Evolutionary conservation across 441 rosid genomes (phyloP).

Genomic region (Populus hybrid): DNA sequence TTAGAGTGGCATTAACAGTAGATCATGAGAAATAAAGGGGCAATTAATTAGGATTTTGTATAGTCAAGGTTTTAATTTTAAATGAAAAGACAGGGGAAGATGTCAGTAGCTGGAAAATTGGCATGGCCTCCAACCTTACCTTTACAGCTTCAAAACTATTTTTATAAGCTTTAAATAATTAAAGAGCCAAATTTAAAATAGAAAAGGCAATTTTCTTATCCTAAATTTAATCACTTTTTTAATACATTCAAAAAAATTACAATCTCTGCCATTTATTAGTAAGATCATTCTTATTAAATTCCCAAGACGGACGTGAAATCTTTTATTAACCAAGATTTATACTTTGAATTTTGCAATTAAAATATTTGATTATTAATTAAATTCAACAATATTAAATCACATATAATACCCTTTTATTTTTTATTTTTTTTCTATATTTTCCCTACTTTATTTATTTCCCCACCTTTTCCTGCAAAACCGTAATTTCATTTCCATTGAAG

Average conservation of each 20-base stretch:
- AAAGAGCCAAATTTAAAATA: too few relatives aligned
- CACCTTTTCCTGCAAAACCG: constrained; percentile 63
- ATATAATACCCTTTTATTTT: constrained; percentile 28
- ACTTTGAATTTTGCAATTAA: constrained; percentile 59
- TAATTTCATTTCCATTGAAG: constrained; percentile 51
- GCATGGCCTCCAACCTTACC: constrained; percentile 39
- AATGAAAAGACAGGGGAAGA: constrained; percentile 59
- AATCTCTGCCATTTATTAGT: constrained; percentile 38
- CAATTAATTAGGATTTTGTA: constrained; percentile 12
- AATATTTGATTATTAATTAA: constrained; percentile 49
- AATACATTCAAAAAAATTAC: too few relatives aligned
- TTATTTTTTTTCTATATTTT: constrained; percentile 29
- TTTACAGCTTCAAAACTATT: constrained; percentile 47
- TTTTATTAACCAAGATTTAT: constrained; percentile 71
- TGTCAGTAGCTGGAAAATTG: constrained; percentile 63
- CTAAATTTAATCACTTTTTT: too few relatives aligned
- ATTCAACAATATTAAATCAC: too few relatives aligned
- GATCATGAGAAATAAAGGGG: constrained; percentile 27
- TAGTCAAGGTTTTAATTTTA: constrained; percentile 47
- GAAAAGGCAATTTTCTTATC: too few relatives aligned
- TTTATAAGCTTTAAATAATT: constrained; percentile 26
- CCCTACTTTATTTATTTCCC: constrained; percentile 57
- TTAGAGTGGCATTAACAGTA: constrained; percentile 37
- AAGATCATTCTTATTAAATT: constrained; percentile 42
- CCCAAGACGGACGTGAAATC: constrained; percentile 89